Evolutionary conservation across 768 basidiomycete genomes (phyloP).

Genomic region (Termitomyces eurrhizus): DNA sequence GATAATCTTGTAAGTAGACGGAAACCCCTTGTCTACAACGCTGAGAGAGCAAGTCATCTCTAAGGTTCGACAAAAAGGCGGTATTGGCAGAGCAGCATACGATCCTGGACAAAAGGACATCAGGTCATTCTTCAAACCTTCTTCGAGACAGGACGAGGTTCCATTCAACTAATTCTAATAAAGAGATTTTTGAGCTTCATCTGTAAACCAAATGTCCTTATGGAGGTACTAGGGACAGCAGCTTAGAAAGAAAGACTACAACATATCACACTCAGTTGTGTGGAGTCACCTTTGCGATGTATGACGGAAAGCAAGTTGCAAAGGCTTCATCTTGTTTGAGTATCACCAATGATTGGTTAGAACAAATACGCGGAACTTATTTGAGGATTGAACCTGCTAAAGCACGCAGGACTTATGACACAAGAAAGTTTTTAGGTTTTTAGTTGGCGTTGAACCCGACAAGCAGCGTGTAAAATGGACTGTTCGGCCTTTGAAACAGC

Average conservation of each 20-base stretch:
- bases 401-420: too few relatives aligned
- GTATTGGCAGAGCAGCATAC: slow-evolving; percentile 65
- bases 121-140: slow-evolving; percentile 56
- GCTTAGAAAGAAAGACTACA: not conserved
- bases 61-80: slow-evolving; percentile 64
- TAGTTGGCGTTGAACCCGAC: not conserved
- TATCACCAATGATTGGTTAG: not conserved
- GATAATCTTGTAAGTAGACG: slow-evolving; percentile 44
- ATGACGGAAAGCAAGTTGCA: too few relatives aligned
- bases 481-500: not conserved
- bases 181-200: too few relatives aligned
- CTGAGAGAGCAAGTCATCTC: not conserved
- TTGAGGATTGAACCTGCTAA: not conserved
- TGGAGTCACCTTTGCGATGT: not conserved
- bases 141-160: not conserved
- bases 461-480: not conserved
- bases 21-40: not conserved
- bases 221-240: not conserved
- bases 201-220: not conserved
- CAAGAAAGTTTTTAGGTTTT: not conserved
- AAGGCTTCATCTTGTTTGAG: not conserved
- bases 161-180: not conserved
- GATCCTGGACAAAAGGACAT: slow-evolving; percentile 78
- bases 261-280: not conserved
- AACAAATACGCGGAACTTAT: not conserved